These are phyloP conservation scores for Ambrosia artemisiifolia DNA, from an alignment of 129 eudicot genomes.

Conservation along the genomic window DNA sequence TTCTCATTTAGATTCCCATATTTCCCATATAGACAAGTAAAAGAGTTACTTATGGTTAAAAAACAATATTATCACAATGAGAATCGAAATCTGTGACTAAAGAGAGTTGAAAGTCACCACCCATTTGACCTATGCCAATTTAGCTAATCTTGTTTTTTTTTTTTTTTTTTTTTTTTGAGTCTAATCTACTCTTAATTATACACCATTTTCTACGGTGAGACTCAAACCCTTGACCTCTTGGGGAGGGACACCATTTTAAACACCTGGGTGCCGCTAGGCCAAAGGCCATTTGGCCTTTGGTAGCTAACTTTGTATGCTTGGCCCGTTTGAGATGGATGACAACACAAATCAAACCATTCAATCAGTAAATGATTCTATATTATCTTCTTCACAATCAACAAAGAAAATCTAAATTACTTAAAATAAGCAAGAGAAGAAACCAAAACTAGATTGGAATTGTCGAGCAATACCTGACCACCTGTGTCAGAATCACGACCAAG, in stretches of 20 bases:
- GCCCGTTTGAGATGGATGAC: not conserved
- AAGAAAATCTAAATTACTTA: not conserved
- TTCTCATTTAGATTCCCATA: not conserved
- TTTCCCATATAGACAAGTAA: too few species aligned
- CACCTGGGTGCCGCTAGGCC: too few species aligned
- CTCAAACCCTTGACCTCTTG: too few species aligned
- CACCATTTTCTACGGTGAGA: too few species aligned
- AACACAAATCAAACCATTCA: not conserved
- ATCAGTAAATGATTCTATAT: not conserved
- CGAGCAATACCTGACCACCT: conserved; percentile 84
- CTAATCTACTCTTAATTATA: too few species aligned
- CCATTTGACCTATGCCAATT: not conserved
- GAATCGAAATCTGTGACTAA: not conserved
- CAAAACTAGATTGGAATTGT: not conserved
- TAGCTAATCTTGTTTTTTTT: not conserved
- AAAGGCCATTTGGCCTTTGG: too few species aligned
- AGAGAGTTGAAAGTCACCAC: not conserved
- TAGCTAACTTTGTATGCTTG: not conserved
- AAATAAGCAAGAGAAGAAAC: conserved; percentile 3
- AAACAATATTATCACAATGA: not conserved
- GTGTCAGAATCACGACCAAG: conserved; percentile 99
- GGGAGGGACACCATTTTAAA: too few species aligned
- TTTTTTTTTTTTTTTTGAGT: too few species aligned
- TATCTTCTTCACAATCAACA: not conserved
- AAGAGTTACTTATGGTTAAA: not conserved